These are phyloP conservation scores for Amauroascus verrucosus DNA, from an alignment of 2,329 filamentous ascomycete species.

Conservation along the genomic window DNA sequence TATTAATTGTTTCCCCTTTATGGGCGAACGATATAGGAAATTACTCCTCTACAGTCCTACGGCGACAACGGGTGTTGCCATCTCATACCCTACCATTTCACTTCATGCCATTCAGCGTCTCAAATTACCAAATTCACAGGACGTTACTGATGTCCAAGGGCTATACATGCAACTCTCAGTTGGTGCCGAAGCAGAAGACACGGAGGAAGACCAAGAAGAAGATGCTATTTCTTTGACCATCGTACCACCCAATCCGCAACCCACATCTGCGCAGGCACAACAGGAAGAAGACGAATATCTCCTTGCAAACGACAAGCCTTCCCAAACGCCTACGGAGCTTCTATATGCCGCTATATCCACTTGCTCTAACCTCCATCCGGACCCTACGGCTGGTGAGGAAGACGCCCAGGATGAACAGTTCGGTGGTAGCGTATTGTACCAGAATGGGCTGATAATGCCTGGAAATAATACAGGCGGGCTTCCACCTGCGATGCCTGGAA, in stretches of 20 bases:
- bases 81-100: slow-evolving; percentile 41
- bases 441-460: slow-evolving; percentile 30
- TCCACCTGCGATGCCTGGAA: slow-evolving; percentile 40
- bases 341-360: slow-evolving; percentile 39
- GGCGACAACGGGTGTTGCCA: slow-evolving; percentile 32
- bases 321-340: slow-evolving; percentile 31
- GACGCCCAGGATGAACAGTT: slow-evolving; percentile 24
- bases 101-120: slow-evolving; percentile 41
- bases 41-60: slow-evolving; percentile 34
- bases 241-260: slow-evolving; percentile 25
- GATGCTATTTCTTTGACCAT: slow-evolving; percentile 36
- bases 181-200: slow-evolving; percentile 19
- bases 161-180: slow-evolving; percentile 41
- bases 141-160: slow-evolving; percentile 31
- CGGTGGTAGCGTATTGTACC: slow-evolving; percentile 24
- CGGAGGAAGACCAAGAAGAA: slow-evolving; percentile 32
- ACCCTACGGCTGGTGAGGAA: slow-evolving; percentile 31
- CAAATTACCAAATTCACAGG: slow-evolving; percentile 24
- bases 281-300: slow-evolving; percentile 19
- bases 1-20: slow-evolving; percentile 9
- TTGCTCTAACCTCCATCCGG: slow-evolving; percentile 41
- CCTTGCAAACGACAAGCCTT: slow-evolving; percentile 24
- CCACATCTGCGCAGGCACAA: slow-evolving; percentile 10
- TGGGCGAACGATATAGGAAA: slow-evolving; percentile 27
- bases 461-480: slow-evolving; percentile 30